phyloP scores from a whole-genome alignment of 306 rosid genomes.

The Benincasa hispida region DNA sequence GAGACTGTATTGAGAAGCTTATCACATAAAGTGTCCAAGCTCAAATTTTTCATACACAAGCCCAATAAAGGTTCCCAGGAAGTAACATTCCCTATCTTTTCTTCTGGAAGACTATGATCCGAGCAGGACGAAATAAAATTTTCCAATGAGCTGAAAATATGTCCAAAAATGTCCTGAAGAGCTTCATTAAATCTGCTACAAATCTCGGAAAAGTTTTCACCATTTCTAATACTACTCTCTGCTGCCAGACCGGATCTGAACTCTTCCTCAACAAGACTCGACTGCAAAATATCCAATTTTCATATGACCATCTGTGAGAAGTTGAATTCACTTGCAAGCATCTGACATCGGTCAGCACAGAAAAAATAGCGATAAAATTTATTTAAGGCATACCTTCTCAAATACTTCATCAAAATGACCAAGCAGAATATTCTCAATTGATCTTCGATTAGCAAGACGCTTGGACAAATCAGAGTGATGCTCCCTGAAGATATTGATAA shows the following conservation, averaged over 20 bases:
- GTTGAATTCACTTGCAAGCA: background rate
- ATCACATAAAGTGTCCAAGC: conserved; percentile 37
- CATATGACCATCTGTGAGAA: background rate
- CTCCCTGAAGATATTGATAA: conserved; percentile 31
- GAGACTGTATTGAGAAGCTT: conserved; percentile 31
- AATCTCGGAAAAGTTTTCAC: conserved; percentile 17
- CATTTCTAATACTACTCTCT: conserved; percentile 3
- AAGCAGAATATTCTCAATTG: conserved; percentile 36
- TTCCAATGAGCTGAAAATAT: conserved; percentile 29
- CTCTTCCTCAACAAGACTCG: conserved; percentile 41
- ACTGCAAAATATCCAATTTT: conserved; percentile 26
- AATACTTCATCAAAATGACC: conserved; percentile 42
- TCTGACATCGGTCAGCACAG: background rate
- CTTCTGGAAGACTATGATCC: conserved; percentile 21
- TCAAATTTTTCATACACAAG: conserved; percentile 29
- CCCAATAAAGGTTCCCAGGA: conserved; percentile 43
- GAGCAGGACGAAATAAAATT: conserved; percentile 22
- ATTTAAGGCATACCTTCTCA: conserved; percentile 36
- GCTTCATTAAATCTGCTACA: conserved; percentile 28
- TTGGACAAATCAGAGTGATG: conserved; percentile 21
- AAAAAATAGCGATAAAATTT: background rate
- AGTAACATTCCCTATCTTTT: conserved; percentile 26
- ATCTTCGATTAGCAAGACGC: conserved; percentile 29
- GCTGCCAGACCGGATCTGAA: conserved; percentile 18
- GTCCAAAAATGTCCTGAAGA: conserved; percentile 28